These are phyloP conservation scores for Fusarium burgessii DNA, from an alignment of 2,329 filamentous ascomycete genomes.

Conservation along the genomic window DNA sequence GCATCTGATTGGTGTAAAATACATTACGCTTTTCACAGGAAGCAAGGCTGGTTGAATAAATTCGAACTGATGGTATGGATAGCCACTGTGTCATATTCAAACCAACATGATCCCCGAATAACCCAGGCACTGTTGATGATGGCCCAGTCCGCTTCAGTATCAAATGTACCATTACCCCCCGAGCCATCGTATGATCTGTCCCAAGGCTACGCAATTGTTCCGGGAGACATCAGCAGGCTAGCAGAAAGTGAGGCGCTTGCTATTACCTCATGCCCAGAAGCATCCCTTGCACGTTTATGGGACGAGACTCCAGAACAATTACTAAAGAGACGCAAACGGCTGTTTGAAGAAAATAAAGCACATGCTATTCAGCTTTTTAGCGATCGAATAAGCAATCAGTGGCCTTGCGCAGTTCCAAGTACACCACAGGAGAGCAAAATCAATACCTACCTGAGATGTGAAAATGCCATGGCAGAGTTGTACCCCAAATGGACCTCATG, in stretches of 20 bases:
- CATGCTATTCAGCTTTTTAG: background rate
- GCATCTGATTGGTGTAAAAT: constrained; percentile 31
- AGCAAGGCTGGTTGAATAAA: constrained; percentile 27
- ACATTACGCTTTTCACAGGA: constrained; percentile 25
- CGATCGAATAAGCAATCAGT: background rate
- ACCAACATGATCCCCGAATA: constrained; percentile 4
- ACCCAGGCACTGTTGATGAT: constrained; percentile 23
- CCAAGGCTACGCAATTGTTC: background rate
- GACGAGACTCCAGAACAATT: background rate
- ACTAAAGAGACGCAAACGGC: background rate
- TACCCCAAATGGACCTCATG: background rate
- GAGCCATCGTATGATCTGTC: background rate
- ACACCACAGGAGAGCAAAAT: background rate
- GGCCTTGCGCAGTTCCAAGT: background rate
- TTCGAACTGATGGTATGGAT: constrained; percentile 37
- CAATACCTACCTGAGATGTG: background rate
- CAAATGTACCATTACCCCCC: background rate
- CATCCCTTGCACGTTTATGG: background rate
- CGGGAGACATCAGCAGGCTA: background rate
- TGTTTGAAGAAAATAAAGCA: background rate
- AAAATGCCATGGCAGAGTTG: background rate
- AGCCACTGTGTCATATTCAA: constrained; percentile 26
- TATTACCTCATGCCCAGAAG: background rate
- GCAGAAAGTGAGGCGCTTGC: background rate
- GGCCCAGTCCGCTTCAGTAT: background rate